phyloP scores from a whole-genome alignment of 2,329 filamentous ascomycete species.

The Tympanopsis confertula region DNA sequence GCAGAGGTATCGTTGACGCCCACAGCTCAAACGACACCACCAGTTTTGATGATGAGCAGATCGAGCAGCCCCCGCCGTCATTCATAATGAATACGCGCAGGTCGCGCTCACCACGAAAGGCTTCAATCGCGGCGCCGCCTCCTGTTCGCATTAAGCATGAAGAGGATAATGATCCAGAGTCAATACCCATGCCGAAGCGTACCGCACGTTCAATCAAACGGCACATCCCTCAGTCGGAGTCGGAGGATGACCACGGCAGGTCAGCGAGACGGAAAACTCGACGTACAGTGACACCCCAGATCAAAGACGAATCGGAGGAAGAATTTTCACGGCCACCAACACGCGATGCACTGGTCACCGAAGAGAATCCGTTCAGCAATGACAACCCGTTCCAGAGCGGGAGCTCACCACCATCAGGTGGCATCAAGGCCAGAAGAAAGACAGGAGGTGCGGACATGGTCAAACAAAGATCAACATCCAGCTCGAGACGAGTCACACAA shows the following conservation, averaged over 20 bases:
- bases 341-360: slow-evolving; percentile 8
- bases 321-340: slow-evolving; percentile 11
- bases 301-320: slow-evolving; percentile 44
- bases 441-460: slow-evolving; percentile 23
- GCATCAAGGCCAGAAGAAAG: slow-evolving; percentile 37
- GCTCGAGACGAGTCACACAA: slow-evolving; percentile 22
- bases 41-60: slow-evolving; percentile 48
- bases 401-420: slow-evolving; percentile 50
- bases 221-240: slow-evolving; percentile 15
- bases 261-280: slow-evolving; percentile 34
- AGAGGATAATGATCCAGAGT: slow-evolving; percentile 28
- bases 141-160: slow-evolving; percentile 36
- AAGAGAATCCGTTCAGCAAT: slow-evolving; percentile 64
- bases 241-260: slow-evolving; percentile 18
- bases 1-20: slow-evolving; percentile 67
- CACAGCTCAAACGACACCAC: slow-evolving; percentile 56
- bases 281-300: slow-evolving; percentile 36
- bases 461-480: slow-evolving; percentile 25
- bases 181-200: slow-evolving; percentile 17
- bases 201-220: slow-evolving; percentile 39
- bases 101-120: slow-evolving; percentile 42
- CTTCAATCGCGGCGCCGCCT: no score
- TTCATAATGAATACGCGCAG: slow-evolving; percentile 33
- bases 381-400: slow-evolving; percentile 93
- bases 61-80: slow-evolving; percentile 34